Percentiles rank a stretch among this genome's conserved stretches.
phyloP scores from a whole-genome alignment of 495 filamentous ascomycete genomes.

The Penicillium subrubescens region DNA sequence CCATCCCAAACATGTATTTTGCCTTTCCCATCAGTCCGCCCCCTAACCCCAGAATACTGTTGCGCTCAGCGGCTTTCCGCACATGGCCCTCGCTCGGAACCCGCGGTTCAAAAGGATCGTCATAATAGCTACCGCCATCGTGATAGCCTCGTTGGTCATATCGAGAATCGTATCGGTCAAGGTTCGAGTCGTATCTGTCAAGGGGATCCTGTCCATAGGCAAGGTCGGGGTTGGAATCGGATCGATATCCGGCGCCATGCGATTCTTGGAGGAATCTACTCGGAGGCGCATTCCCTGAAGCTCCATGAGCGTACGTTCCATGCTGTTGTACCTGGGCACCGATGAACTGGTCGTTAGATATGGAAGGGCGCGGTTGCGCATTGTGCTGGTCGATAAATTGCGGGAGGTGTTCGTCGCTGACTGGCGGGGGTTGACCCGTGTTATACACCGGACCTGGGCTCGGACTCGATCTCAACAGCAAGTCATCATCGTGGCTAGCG shows the following conservation, averaged over 20 bases:
- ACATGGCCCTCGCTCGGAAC: conserved; percentile 52
- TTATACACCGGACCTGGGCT: conserved; percentile 70
- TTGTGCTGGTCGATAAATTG: conserved; percentile 61
- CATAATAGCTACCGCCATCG: conserved; percentile 47
- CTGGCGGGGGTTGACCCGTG: conserved; percentile 66
- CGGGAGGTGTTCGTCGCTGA: conserved; percentile 77
- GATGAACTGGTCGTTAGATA: conserved; percentile 94
- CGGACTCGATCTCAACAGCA: conserved; percentile 71
- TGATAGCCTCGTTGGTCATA: neutral
- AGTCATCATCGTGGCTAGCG: conserved; percentile 64
- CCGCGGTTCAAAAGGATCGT: conserved; percentile 58
- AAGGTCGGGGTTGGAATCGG: conserved; percentile 50
- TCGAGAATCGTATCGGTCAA: neutral
- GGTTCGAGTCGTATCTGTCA: conserved; percentile 4
- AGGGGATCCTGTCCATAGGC: conserved; percentile 2
- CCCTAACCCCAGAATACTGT: conserved; percentile 83
- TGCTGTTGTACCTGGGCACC: conserved; percentile 59
- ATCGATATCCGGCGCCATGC: conserved; percentile 35
- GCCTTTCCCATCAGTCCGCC: conserved; percentile 83
- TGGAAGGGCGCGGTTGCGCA: conserved; percentile 69
- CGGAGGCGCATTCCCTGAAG: conserved; percentile 28
- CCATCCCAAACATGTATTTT: conserved; percentile 91
- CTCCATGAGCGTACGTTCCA: conserved; percentile 32
- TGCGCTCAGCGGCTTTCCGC: conserved; percentile 70
- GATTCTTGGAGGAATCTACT: conserved; percentile 11